Percentiles rank a stretch among this genome's conserved stretches.
phyloP scores from a whole-genome alignment of 2,329 filamentous ascomycete species.

The Cercospora zeina region DNA sequence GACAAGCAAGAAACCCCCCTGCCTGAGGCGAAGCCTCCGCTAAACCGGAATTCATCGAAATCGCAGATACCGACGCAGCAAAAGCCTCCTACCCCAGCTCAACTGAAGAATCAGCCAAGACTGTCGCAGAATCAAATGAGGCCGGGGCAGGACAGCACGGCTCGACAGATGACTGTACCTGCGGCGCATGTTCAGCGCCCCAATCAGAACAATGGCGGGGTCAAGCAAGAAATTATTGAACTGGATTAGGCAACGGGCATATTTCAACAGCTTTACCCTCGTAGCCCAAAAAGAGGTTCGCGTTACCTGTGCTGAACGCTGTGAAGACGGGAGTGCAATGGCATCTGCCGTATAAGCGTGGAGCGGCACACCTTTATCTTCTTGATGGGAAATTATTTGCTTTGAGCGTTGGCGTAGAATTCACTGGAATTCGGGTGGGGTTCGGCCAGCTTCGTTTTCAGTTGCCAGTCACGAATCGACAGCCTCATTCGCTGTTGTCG shows the following conservation, averaged over 20 bases:
- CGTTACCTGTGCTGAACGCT: too few species aligned
- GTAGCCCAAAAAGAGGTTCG: too few species aligned
- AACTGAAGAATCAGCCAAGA: slow-evolving; percentile 7
- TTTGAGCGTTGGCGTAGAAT: not conserved
- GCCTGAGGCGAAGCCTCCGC: slow-evolving; percentile 2
- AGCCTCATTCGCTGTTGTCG: not conserved
- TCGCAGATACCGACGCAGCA: slow-evolving; percentile 13
- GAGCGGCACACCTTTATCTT: not conserved
- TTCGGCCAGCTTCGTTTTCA: not conserved
- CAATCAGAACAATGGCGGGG: slow-evolving; percentile 16
- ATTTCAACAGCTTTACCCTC: too few species aligned
- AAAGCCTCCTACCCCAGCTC: slow-evolving; percentile 11
- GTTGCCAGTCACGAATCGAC: slow-evolving; percentile 1
- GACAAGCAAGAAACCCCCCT: slow-evolving; percentile 12
- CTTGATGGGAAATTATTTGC: slow-evolving; percentile 1
- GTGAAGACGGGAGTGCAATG: too few species aligned
- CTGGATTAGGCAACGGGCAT: slow-evolving; percentile 31
- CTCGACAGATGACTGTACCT: slow-evolving; percentile 6
- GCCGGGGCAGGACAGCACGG: slow-evolving; percentile 9
- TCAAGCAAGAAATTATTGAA: slow-evolving; percentile 35
- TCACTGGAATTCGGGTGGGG: not conserved
- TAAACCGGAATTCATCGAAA: slow-evolving; percentile 9
- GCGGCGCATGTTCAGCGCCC: slow-evolving; percentile 1
- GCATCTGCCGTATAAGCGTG: not conserved
- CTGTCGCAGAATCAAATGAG: slow-evolving; percentile 1